Conservation (phyloP, 192 early-diverging fungal species). For the Backusella macrospora region DNA sequence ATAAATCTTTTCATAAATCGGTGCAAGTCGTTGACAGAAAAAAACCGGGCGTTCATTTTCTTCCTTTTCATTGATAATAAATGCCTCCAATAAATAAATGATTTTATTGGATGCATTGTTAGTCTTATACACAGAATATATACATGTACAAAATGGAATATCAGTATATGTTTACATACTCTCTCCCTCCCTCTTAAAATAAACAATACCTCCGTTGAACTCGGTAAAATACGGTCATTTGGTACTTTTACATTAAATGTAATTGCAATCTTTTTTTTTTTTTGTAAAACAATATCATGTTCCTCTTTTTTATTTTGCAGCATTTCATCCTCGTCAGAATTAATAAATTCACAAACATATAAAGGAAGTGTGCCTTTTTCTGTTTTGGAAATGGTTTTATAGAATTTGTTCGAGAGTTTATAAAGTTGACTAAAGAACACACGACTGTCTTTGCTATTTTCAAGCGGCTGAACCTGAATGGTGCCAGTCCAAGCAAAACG, state of each 20-base stretch:
- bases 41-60: not conserved
- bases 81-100: slow-evolving; percentile 18
- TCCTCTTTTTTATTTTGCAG: not conserved
- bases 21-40: not conserved
- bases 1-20: slow-evolving; percentile 6
- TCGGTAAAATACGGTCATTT: slow-evolving; percentile 9
- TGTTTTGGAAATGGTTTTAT: not conserved
- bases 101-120: not conserved
- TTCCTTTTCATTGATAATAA: not conserved
- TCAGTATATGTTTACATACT: no score
- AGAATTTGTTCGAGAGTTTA: not conserved
- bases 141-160: not conserved
- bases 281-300: not conserved
- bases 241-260: slow-evolving; percentile 25
- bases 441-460: not conserved
- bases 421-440: not conserved
- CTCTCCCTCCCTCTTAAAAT: no score
- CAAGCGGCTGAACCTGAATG: not conserved
- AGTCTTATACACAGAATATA: not conserved
- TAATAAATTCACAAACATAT: not conserved
- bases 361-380: not conserved
- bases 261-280: slow-evolving; percentile 13
- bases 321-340: not conserved
- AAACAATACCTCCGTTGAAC: slow-evolving; percentile 24
- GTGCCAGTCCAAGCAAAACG: slow-evolving; percentile 14